Evolutionary conservation across 2,329 filamentous ascomycete genomes (phyloP).

Genomic region (Trichoderma cornu-damae): DNA sequence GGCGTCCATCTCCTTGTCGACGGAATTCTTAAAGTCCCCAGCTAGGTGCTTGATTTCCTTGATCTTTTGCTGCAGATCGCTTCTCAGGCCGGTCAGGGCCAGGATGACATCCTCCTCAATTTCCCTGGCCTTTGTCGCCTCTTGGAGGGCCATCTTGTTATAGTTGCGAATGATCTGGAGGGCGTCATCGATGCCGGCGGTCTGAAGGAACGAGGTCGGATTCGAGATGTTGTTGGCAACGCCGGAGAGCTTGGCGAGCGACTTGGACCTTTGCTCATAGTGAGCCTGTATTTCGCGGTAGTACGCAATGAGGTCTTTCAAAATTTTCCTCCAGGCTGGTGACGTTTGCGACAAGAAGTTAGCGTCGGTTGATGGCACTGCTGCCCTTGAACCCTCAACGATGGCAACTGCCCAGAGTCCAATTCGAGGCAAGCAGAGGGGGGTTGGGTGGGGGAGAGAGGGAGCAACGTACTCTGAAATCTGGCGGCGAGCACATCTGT

Average conservation of each 20-base stretch:
- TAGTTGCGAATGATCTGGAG: conserved; percentile 74
- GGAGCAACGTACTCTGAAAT: conserved; percentile 67
- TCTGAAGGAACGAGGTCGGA: conserved; percentile 69
- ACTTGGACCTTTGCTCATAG: conserved; percentile 81
- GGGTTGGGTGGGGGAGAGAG: neutral
- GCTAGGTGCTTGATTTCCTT: conserved; percentile 95
- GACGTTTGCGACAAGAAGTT: neutral
- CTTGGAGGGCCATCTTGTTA: conserved; percentile 72
- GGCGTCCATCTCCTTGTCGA: conserved; percentile 87
- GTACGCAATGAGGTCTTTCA: conserved; percentile 91
- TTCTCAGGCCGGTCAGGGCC: conserved; percentile 77
- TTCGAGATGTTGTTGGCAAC: conserved; percentile 74
- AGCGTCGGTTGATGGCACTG: neutral
- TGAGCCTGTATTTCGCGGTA: conserved; percentile 87
- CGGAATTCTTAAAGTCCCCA: conserved; percentile 93
- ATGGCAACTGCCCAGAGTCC: neutral
- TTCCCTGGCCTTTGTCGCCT: conserved; percentile 82
- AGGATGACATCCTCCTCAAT: conserved; percentile 89
- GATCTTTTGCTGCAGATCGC: conserved; percentile 89
- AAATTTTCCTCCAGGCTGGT: conserved; percentile 84
- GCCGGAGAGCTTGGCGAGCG: conserved; percentile 75
- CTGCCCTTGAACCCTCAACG: neutral
- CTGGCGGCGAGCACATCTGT: conserved; percentile 82
- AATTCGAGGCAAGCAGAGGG: too few species aligned
- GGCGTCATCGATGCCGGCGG: conserved; percentile 84